A percentile compares a stretch with the other conserved stretches of the same genome.
phyloP scores from a whole-genome alignment of 257 asterid species.

The Forsythia viridissima region DNA sequence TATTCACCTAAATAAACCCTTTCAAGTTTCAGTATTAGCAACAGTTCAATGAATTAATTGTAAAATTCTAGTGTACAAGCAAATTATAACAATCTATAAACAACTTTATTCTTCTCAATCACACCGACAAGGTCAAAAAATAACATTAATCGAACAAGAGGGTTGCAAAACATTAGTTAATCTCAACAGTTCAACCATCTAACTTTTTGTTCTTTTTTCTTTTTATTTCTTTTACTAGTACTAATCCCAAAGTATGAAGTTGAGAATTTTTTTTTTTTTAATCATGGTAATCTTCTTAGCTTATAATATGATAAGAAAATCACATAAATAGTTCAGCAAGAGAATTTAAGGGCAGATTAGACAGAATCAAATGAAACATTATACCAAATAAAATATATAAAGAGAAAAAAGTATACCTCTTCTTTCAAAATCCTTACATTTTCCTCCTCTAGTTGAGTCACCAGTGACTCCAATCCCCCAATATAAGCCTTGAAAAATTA shows the following conservation, averaged over 20 bases:
- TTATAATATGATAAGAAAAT: neutral
- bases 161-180: too few relatives aligned
- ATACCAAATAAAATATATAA: neutral
- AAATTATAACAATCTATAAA: neutral
- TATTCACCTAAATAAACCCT: neutral
- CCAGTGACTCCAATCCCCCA: slow-evolving; percentile 81
- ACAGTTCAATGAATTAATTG: neutral
- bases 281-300: too few relatives aligned
- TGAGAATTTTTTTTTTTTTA: too few relatives aligned
- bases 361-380: neutral
- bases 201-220: too few relatives aligned
- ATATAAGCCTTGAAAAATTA: slow-evolving; percentile 62
- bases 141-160: too few relatives aligned
- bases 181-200: too few relatives aligned
- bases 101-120: neutral
- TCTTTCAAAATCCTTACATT: slow-evolving; percentile 68
- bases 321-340: neutral
- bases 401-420: slow-evolving; percentile 45
- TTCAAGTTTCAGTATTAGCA: neutral
- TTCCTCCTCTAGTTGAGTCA: slow-evolving; percentile 79
- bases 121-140: neutral
- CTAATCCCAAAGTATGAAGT: too few relatives aligned
- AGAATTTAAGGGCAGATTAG: neutral
- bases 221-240: too few relatives aligned
- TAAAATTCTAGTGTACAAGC: too few relatives aligned